These are phyloP conservation scores for Metschnikowia corniflorae DNA, from an alignment of 805 yeast species.

Conservation along the genomic window DNA sequence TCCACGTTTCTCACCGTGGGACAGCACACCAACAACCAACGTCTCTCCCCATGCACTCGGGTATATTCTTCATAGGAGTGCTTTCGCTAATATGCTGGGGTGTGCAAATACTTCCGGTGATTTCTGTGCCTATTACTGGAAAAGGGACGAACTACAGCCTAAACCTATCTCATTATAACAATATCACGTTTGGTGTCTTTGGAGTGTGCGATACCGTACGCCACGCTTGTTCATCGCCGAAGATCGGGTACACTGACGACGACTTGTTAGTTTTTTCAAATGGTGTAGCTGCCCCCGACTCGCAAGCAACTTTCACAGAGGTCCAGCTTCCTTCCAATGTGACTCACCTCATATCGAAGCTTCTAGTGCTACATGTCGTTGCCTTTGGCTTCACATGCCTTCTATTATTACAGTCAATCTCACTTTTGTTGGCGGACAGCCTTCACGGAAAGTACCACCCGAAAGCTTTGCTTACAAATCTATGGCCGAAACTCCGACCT, in stretches of 20 bases:
- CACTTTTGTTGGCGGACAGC: conserved; percentile 1
- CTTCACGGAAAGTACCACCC: background rate
- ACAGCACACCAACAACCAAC: conserved; percentile 2
- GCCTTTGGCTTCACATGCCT: conserved; percentile 31
- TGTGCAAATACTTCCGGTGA: conserved; percentile 38
- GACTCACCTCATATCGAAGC: conserved; percentile 37
- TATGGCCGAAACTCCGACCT: background rate
- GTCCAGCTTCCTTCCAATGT: conserved; percentile 40
- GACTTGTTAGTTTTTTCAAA: conserved; percentile 6
- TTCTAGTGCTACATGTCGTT: conserved; percentile 40
- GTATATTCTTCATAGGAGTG: conserved; percentile 26
- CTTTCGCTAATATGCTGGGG: conserved; percentile 29
- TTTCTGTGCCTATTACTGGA: conserved; percentile 42
- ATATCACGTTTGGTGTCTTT: conserved; percentile 42
- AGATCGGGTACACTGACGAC: conserved; percentile 34
- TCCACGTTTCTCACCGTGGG: conserved; percentile 1
- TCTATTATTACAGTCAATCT: conserved; percentile 10
- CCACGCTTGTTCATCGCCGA: conserved; percentile 30
- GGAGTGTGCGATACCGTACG: conserved; percentile 35
- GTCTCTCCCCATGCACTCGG: conserved; percentile 27
- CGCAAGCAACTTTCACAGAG: conserved; percentile 15
- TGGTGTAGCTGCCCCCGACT: conserved; percentile 2
- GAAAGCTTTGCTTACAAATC: background rate
- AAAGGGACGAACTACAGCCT: conserved; percentile 20
- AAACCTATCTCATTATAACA: conserved; percentile 29